phyloP scores from a whole-genome alignment of 2,329 filamentous ascomycete species.

The Aureobasidium sp. region DNA sequence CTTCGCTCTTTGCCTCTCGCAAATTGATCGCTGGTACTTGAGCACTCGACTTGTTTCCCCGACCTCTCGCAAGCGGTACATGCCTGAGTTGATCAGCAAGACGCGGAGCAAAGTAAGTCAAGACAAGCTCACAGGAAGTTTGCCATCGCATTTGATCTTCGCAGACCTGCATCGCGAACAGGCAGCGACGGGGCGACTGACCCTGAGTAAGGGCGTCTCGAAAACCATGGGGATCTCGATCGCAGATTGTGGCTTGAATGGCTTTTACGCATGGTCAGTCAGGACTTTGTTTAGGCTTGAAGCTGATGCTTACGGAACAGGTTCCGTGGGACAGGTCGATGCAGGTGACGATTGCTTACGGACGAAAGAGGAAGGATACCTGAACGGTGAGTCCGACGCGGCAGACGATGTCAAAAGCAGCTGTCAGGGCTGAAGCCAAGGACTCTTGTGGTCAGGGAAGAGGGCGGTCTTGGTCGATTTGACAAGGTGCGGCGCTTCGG shows the following conservation, averaged over 20 bases:
- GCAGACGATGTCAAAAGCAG: not conserved
- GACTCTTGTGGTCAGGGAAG: not conserved
- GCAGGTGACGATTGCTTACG: not conserved
- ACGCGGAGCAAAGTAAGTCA: not conserved
- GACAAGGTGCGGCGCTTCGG: not conserved
- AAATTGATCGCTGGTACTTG: slow-evolving; percentile 91
- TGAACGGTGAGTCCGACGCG: not conserved
- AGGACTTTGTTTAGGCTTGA: not conserved
- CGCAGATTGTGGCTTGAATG: slow-evolving; percentile 1
- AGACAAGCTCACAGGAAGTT: slow-evolving; percentile 52
- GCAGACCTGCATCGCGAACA: slow-evolving; percentile 78
- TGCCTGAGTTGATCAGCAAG: slow-evolving; percentile 34
- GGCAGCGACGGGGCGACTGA: slow-evolving; percentile 70
- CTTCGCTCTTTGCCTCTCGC: slow-evolving; percentile 91
- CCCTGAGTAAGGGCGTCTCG: slow-evolving; percentile 47
- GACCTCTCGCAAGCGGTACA: slow-evolving; percentile 94
- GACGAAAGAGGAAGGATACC: not conserved
- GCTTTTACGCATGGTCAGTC: not conserved
- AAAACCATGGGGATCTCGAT: slow-evolving; percentile 35
- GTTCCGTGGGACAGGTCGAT: not conserved
- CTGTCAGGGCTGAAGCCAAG: not conserved
- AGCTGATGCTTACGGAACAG: not conserved
- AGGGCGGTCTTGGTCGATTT: not conserved
- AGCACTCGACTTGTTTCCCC: slow-evolving; percentile 78
- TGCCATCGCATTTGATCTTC: slow-evolving; percentile 98